A percentile compares a stretch with the other conserved stretches of the same genome.
phyloP scores from a whole-genome alignment of 73 alveolate genomes.

The Paramecium sonneborni region DNA sequence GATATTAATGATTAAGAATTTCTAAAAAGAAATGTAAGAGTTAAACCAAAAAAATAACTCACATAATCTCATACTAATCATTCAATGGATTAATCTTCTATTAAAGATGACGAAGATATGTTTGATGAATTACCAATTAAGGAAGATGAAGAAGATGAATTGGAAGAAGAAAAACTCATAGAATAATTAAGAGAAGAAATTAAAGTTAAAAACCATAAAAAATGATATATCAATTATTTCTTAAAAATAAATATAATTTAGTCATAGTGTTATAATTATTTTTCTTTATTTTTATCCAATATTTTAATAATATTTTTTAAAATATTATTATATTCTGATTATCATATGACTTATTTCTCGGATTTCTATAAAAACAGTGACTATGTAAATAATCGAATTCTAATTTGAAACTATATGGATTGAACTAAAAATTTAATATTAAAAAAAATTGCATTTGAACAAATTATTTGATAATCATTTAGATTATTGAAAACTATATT shows the following conservation, averaged over 20 bases:
- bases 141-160: conserved; percentile 2
- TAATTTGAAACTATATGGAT: no score
- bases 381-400: background rate
- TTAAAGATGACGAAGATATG: background rate
- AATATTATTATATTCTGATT: background rate
- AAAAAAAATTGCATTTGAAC: background rate
- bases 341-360: background rate
- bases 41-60: background rate
- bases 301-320: background rate
- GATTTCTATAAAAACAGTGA: conserved; percentile 40
- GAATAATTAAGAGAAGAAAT: conserved; percentile 31
- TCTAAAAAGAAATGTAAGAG: conserved; percentile 25
- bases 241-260: background rate
- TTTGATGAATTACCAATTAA: conserved; percentile 26
- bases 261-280: no score
- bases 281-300: no score
- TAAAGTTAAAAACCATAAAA: conserved; percentile 17
- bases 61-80: conserved; percentile 23
- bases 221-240: background rate
- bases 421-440: background rate
- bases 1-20: conserved; percentile 27
- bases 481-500: conserved; percentile 19
- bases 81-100: conserved; percentile 8
- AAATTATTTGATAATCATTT: background rate
- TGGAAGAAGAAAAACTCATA: background rate